These are phyloP conservation scores for Nitzschia sp. DNA, from an alignment of 108 stramenopile species.

Conservation along the genomic window DNA sequence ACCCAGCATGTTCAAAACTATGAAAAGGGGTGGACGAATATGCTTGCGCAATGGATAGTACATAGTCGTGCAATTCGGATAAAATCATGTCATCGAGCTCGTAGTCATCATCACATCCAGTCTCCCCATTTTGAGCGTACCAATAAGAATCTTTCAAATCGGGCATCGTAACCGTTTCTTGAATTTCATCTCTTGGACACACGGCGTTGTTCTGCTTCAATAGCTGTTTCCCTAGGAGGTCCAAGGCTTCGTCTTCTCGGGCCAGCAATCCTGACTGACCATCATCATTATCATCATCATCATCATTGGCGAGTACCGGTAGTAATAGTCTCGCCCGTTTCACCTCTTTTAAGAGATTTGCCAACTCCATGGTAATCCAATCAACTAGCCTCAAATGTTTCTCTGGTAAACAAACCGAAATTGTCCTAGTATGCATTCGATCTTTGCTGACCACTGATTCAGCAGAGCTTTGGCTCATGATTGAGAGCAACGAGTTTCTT, in stretches of 20 bases:
- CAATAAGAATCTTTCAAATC: not conserved
- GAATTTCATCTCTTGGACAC: constrained; percentile 1
- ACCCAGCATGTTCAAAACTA: constrained; percentile 50
- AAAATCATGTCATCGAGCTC: constrained; percentile 4
- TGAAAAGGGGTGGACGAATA: constrained; percentile 47
- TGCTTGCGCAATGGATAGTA: constrained; percentile 16
- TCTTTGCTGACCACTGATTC: no score
- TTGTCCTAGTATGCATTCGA: not conserved
- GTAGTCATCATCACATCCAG: not conserved
- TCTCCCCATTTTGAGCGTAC: not conserved
- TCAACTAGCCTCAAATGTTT: constrained; percentile 26
- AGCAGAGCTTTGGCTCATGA: no score
- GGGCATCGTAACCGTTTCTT: constrained; percentile 11
- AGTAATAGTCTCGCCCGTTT: constrained; percentile 6
- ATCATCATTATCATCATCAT: no score
- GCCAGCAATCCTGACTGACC: constrained; percentile 4
- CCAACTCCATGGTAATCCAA: constrained; percentile 22
- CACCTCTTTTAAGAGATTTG: constrained; percentile 4
- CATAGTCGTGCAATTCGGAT: constrained; percentile 22
- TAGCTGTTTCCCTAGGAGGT: constrained; percentile 10
- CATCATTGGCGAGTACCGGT: constrained; percentile 4
- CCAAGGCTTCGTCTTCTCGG: constrained; percentile 10
- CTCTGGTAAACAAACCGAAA: constrained; percentile 1
- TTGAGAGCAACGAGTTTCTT: no score
- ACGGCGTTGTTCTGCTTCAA: constrained; percentile 2